A percentile compares a stretch with the other conserved stretches of the same genome.
These are phyloP conservation scores for Sporothrix variecibatus DNA, from an alignment of 2,329 filamentous ascomycete genomes.

Conservation along the genomic window DNA sequence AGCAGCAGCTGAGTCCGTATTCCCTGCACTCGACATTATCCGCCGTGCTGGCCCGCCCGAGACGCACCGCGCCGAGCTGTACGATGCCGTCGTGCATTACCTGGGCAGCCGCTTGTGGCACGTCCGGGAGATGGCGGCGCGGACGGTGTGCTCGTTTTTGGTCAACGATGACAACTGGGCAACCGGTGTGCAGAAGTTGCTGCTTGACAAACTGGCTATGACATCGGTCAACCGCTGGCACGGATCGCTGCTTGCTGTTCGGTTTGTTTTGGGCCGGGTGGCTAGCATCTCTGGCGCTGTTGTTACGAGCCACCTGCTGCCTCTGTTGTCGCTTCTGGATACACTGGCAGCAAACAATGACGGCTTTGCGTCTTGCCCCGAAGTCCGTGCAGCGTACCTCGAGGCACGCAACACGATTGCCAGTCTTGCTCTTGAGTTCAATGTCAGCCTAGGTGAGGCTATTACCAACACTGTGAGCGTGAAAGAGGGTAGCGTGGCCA, in stretches of 20 bases:
- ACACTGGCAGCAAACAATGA: conserved; percentile 12
- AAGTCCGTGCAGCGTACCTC: conserved; percentile 49
- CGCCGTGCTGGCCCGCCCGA: conserved; percentile 69
- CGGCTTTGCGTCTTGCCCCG: conserved; percentile 38
- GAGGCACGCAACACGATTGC: conserved; percentile 50
- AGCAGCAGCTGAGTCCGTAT: conserved; percentile 67
- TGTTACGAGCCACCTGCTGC: conserved; percentile 35
- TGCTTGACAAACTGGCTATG: conserved; percentile 37
- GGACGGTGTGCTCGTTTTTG: conserved; percentile 67
- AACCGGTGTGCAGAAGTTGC: conserved; percentile 42
- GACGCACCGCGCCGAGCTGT: conserved; percentile 55
- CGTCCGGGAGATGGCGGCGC: conserved; percentile 76
- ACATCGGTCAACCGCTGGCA: conserved; percentile 56
- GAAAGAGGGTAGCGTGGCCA: not conserved
- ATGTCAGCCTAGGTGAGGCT: not conserved
- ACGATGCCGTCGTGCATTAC: conserved; percentile 60
- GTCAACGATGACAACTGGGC: conserved; percentile 53
- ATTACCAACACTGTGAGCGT: not conserved
- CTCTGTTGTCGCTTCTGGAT: conserved; percentile 22
- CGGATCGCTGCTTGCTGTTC: conserved; percentile 58
- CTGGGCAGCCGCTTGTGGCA: conserved; percentile 75
- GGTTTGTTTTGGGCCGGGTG: conserved; percentile 54
- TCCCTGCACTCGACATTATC: conserved; percentile 80
- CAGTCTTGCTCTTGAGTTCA: conserved; percentile 14
- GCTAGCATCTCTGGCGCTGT: conserved; percentile 48